A percentile compares a stretch with the other conserved stretches of the same genome.
These are phyloP conservation scores for Crassisporium funariophilum DNA, from an alignment of 768 basidiomycete genomes.

Conservation along the genomic window DNA sequence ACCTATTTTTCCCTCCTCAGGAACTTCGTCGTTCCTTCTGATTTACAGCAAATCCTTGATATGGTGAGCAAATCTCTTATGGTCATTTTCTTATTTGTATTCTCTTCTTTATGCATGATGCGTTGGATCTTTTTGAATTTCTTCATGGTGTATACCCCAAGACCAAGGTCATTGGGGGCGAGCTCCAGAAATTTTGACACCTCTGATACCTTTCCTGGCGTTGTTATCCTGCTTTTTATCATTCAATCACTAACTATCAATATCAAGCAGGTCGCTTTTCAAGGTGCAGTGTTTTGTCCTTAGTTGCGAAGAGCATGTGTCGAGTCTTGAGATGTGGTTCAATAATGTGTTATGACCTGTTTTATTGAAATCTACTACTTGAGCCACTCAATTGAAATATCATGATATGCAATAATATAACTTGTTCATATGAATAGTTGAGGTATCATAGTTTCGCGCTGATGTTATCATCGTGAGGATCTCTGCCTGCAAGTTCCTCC, in stretches of 20 bases:
- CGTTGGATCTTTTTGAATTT: conserved; percentile 73
- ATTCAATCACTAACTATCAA: neutral
- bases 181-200: conserved; percentile 79
- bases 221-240: conserved; percentile 2
- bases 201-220: conserved; percentile 35
- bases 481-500: conserved; percentile 48
- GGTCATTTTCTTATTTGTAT: conserved; percentile 11
- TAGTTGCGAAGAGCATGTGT: too few species aligned
- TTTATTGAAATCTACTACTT: neutral
- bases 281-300: too few species aligned
- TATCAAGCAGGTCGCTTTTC: neutral
- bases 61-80: conserved; percentile 16
- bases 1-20: conserved; percentile 56
- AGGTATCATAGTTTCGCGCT: conserved; percentile 35
- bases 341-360: neutral
- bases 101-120: conserved; percentile 51
- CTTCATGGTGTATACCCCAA: conserved; percentile 85
- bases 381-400: too few species aligned
- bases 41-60: too few species aligned
- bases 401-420: neutral
- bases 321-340: too few species aligned
- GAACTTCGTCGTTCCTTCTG: conserved; percentile 61
- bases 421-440: neutral
- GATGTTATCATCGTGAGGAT: conserved; percentile 34
- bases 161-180: conserved; percentile 42